Base-by-base conservation (phyloP, 179 eudicot species). In the Nepenthes alata region DNA sequence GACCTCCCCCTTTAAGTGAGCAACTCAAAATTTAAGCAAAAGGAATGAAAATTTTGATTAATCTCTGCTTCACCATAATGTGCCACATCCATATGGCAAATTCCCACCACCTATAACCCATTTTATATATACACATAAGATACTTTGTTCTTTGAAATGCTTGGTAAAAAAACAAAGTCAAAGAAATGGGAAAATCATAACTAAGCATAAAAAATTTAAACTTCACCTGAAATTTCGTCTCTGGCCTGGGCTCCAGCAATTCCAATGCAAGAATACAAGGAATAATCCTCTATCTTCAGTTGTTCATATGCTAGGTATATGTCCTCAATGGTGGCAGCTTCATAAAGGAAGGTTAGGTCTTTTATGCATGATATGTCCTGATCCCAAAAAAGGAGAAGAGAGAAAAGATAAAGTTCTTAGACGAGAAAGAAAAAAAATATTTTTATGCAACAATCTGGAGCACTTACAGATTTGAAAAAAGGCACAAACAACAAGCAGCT, bases 291-390 rank as follows among this genome's bases (percentile, higher is more conserved):
- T 65, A 93, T 83, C 81, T 78, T 89, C 80, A 93, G 68, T 48
- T 93, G 90, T 55, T 85, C 90, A 37, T 89, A 93, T 57, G 97
- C 97, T 55, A 82, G 60, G 74, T 93, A 87, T 52, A 93, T 73
- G 67, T 89, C 98, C 65, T 70, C 83, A 62, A 87, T 73, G 7
- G 87, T 82, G 16, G 95, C 87, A 67, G 89, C 78, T 65, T 90
- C 97, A 56, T 93, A 93, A 8, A 93, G 82, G 54, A 69, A 76
- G 51, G 74, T 83, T 48, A 93, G 79, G 67, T 93, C 95, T 71
- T 85, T 93, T 59, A 93, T 93, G 83, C 95, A 87, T 38, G 95
- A 77, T 53, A 93, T 79, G 68, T 83, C 98, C 98, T 93, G 82
- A 61, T 34, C 54, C 39, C 11, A 61, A 50, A 16, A 47, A n/a